A percentile compares a stretch with the other conserved stretches of the same genome.
phyloP scores from a whole-genome alignment of 306 rosid species.

The Corylus americana region DNA sequence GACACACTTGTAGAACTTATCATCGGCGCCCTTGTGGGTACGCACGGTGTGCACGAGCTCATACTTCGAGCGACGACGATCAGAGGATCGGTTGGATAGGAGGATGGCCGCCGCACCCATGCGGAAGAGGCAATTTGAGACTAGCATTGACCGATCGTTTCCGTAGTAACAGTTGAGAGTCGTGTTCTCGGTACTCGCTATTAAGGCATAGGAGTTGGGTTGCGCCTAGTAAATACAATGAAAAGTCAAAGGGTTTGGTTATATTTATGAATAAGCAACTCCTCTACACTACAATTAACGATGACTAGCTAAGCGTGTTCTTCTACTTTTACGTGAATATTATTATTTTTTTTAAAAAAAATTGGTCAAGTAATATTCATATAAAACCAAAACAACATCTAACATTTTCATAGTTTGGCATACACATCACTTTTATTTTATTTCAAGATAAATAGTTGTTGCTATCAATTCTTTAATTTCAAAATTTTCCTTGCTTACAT shows the following conservation, averaged over 20 bases:
- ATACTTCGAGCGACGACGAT: conserved; percentile 65
- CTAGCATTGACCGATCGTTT: conserved; percentile 78
- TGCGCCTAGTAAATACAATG: conserved; percentile 42
- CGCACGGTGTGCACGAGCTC: conserved; percentile 76
- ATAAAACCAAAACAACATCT: no score
- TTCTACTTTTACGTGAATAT: no score
- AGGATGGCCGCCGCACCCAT: conserved; percentile 85
- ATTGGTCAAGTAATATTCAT: no score
- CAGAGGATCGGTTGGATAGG: conserved; percentile 54
- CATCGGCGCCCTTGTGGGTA: conserved; percentile 79
- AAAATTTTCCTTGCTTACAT: no score
- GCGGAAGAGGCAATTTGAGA: conserved; percentile 83
- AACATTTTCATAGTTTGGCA: no score
- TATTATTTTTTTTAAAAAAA: no score
- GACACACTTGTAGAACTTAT: conserved; percentile 56
- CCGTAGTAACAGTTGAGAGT: conserved; percentile 87
- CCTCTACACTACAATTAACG: neutral
- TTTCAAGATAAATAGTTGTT: no score
- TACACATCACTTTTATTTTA: no score
- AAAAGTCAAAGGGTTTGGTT: no score
- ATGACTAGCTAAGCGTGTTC: neutral
- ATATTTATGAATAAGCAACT: neutral
- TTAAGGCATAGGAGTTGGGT: conserved; percentile 80
- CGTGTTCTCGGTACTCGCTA: conserved; percentile 88
- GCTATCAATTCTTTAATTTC: no score